Percentiles rank a stretch among this genome's conserved stretches.
These are phyloP conservation scores for Gossypium gossypioides DNA, from an alignment of 441 rosid species.

Conservation along the genomic window DNA sequence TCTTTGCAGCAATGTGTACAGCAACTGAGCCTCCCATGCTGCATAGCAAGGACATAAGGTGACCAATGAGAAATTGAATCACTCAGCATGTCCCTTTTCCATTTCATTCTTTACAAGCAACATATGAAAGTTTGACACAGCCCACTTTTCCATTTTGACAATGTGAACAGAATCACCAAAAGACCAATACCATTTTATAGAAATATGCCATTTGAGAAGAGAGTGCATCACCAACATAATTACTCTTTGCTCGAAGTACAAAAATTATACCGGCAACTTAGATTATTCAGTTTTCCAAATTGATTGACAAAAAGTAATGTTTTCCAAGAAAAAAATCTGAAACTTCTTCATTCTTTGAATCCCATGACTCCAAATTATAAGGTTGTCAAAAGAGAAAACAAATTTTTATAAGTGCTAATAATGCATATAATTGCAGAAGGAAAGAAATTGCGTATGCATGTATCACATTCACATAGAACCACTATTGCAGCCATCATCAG, in stretches of 20 bases:
- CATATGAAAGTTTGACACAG: neutral
- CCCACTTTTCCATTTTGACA: neutral
- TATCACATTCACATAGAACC: neutral
- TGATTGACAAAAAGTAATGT: neutral
- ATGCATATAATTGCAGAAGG: neutral
- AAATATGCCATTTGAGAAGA: neutral
- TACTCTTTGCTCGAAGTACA: neutral
- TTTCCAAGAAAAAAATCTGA: neutral
- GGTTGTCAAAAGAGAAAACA: neutral
- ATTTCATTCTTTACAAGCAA: neutral
- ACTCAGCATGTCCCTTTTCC: neutral
- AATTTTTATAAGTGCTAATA: neutral
- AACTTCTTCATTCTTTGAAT: slow-evolving; percentile 2
- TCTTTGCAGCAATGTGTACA: slow-evolving; percentile 84
- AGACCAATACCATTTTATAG: neutral
- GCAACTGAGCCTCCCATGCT: slow-evolving; percentile 99
- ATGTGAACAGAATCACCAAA: neutral
- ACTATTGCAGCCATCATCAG: neutral
- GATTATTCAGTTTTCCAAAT: neutral
- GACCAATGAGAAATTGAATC: neutral
- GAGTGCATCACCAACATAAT: neutral
- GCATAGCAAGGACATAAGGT: slow-evolving; percentile 15
- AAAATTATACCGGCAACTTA: neutral
- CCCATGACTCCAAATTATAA: neutral
- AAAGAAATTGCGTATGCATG: neutral